Evolutionary conservation across 495 filamentous ascomycete species (phyloP).

Genomic region (Saxophila tyrrhenica): DNA sequence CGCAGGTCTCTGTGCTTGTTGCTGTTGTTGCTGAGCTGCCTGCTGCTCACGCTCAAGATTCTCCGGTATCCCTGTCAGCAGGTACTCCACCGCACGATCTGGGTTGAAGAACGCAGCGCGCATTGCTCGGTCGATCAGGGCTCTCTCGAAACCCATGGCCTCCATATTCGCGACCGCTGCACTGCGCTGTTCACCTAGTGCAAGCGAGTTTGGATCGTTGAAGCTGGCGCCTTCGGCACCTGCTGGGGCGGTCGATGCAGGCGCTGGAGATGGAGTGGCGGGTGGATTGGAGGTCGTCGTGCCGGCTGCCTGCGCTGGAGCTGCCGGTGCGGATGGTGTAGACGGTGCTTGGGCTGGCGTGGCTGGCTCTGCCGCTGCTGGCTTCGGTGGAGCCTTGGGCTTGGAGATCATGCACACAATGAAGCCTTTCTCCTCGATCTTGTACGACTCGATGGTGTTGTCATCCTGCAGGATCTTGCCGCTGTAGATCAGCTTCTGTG

Average conservation of each 20-base stretch:
- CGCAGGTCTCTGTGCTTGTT: slow-evolving; percentile 14
- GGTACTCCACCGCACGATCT: slow-evolving; percentile 92
- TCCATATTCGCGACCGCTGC: slow-evolving; percentile 92
- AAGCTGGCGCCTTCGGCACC: slow-evolving; percentile 38
- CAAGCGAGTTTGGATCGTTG: slow-evolving; percentile 66
- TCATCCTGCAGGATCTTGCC: slow-evolving; percentile 97
- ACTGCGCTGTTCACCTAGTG: slow-evolving; percentile 71
- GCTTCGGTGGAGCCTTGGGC: slow-evolving; percentile 58
- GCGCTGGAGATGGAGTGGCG: slow-evolving; percentile 60
- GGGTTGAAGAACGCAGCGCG: slow-evolving; percentile 94
- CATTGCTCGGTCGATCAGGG: slow-evolving; percentile 85
- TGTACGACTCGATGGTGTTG: slow-evolving; percentile 88
- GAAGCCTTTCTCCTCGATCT: slow-evolving; percentile 98
- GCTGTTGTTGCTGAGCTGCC: background rate
- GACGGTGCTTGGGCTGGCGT: slow-evolving; percentile 60
- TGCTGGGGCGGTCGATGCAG: slow-evolving; percentile 39
- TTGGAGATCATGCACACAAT: slow-evolving; percentile 95
- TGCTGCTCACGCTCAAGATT: slow-evolving; percentile 58
- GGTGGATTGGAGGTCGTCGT: slow-evolving; percentile 38
- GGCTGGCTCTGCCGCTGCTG: slow-evolving; percentile 49
- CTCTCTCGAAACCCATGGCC: slow-evolving; percentile 82
- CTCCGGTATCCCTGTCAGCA: slow-evolving; percentile 85
- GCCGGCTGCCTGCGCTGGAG: slow-evolving; percentile 36
- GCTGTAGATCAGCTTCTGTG: slow-evolving; percentile 93
- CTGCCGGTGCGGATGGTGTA: slow-evolving; percentile 47